A percentile compares a stretch with the other conserved stretches of the same genome.
Conservation (phyloP, 1,284 basidiomycete genomes). For the Ustilago tritici region DNA sequence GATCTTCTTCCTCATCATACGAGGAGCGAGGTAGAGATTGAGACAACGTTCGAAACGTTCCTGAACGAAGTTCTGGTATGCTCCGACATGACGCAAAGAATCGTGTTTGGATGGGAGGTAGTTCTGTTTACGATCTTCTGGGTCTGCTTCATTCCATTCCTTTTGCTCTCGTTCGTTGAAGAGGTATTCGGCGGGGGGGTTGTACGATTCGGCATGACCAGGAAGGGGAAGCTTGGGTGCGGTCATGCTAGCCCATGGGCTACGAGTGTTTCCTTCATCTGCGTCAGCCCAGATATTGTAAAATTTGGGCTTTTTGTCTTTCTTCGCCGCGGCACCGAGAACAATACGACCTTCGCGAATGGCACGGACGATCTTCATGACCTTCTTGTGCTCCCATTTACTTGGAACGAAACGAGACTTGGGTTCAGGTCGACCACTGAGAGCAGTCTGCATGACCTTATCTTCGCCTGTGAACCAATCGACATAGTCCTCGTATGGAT, state of each 20-base stretch:
- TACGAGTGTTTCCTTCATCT: constrained; percentile 70
- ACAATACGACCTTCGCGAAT: constrained; percentile 95
- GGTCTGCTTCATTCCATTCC: constrained; percentile 86
- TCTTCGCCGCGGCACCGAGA: constrained; percentile 79
- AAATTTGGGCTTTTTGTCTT: constrained; percentile 79
- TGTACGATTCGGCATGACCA: constrained; percentile 94
- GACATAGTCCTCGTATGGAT: constrained; percentile 86
- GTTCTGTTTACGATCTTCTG: constrained; percentile 90
- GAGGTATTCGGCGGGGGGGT: constrained; percentile 96
- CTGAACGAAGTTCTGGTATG: constrained; percentile 90
- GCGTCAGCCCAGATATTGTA: constrained; percentile 87
- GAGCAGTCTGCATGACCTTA: constrained; percentile 91
- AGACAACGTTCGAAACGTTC: constrained; percentile 94
- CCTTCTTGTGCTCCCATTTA: constrained; percentile 99
- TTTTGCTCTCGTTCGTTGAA: constrained; percentile 87
- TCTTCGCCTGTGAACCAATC: constrained; percentile 99
- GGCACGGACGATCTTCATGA: constrained; percentile 99
- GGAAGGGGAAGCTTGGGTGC: constrained; percentile 92
- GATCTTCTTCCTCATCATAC: constrained; percentile 74
- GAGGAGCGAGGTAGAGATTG: constrained; percentile 95
- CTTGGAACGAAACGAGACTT: constrained; percentile 96
- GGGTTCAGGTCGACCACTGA: constrained; percentile 91
- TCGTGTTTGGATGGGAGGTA: constrained; percentile 89
- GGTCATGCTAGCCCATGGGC: constrained; percentile 74
- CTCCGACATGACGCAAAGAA: constrained; percentile 88